phyloP scores from a whole-genome alignment of 2,329 filamentous ascomycete genomes.

The Bipolaris bicolor region DNA sequence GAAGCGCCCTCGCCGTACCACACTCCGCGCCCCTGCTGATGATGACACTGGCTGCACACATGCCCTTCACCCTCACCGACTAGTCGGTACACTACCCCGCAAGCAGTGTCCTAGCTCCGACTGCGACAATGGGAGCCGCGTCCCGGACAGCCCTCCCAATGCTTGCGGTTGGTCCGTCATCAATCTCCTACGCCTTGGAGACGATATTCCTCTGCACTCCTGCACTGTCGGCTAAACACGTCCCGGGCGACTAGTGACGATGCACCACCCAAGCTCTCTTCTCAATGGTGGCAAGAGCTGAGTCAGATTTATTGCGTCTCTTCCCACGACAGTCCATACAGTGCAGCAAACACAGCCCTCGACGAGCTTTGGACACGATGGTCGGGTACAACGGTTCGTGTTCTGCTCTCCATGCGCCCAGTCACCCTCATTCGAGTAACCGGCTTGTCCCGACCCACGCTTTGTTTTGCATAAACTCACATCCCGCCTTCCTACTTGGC shows the following conservation, averaged over 20 bases:
- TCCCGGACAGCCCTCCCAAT: not conserved
- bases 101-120: slow-evolving; percentile 6
- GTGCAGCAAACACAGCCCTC: not conserved
- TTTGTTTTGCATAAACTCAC: slow-evolving; percentile 19
- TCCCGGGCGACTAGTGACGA: slow-evolving; percentile 8
- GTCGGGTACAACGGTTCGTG: not conserved
- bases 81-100: slow-evolving; percentile 11
- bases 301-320: not conserved
- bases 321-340: not conserved
- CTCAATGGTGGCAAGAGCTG: not conserved
- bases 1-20: slow-evolving; percentile 12
- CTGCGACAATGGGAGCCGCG: not conserved
- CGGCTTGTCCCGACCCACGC: slow-evolving; percentile 12
- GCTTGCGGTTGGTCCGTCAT: slow-evolving; percentile 12
- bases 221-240: slow-evolving; percentile 9
- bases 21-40: slow-evolving; percentile 1
- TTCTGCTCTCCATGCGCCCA: slow-evolving; percentile 1
- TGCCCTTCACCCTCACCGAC: slow-evolving; percentile 11
- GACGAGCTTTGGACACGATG: not conserved
- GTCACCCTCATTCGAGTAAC: not conserved
- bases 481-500: slow-evolving; percentile 9
- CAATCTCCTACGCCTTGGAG: slow-evolving; percentile 9
- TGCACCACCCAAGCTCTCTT: slow-evolving; percentile 1
- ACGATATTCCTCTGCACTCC: slow-evolving; percentile 9
- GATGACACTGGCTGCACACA: slow-evolving; percentile 15